Evolutionary conservation across 495 filamentous ascomycete species (phyloP), one percentile per base, ranked within the genome.

Genomic region (Talaromyces stipitatus): DNA sequence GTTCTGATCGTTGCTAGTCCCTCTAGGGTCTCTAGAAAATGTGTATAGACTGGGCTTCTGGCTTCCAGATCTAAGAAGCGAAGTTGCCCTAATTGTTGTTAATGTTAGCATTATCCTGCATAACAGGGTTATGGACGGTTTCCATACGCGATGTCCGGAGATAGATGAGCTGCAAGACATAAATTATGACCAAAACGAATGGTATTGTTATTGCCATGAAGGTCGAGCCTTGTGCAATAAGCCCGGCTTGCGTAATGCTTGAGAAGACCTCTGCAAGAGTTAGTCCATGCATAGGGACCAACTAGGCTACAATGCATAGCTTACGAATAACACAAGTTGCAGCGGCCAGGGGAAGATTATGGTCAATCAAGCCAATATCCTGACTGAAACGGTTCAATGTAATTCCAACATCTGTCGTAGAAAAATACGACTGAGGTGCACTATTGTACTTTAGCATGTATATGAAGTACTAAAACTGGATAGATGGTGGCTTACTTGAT

Each of bases 41-140:
- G 69, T 12, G 70, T 73, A 54, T 72, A 73, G 0, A 79, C 58
- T 1, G 70, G 70, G 22, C 62, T 62, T 57, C 76, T 77, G 11
- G 73, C 64, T 57, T 80, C 76, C 14, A 81, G 68, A 56, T 81
- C 78, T 1, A 83, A 59, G 5, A 77, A 60, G 24, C 77, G 69
- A 4, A 82, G 53, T 58, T 79, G 79, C n/a, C n/a, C n/a, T n/a
- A n/a, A n/a, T n/a, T n/a, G n/a, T n/a, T n/a, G n/a, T n/a, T n/a
- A n/a, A n/a, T 16, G 7, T 38, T 8, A 38, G 33, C 16, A 7
- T 10, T 38, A 14, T 16, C 33, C 16, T 38, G 33, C 14, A n/a
- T n/a, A n/a, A n/a, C n/a, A n/a, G n/a, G n/a, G n/a, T n/a, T n/a
- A n/a, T n/a, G n/a, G n/a, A n/a, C n/a, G n/a, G n/a, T n/a, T n/a